These are phyloP conservation scores for Kalmanozyma brasiliensis DNA, from an alignment of 1,284 basidiomycete species.

Conservation along the genomic window DNA sequence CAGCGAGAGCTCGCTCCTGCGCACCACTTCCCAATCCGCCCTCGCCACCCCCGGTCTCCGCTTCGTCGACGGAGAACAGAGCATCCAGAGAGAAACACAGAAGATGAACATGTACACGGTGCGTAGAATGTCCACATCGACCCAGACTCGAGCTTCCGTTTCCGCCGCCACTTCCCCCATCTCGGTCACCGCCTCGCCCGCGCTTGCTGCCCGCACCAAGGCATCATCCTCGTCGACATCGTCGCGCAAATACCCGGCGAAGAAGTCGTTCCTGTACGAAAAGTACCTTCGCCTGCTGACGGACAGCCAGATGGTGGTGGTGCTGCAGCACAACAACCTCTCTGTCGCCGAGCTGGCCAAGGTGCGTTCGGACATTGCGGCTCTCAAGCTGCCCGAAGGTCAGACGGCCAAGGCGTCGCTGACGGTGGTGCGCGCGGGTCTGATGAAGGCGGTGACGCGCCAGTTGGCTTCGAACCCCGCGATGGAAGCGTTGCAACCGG, in stretches of 20 bases:
- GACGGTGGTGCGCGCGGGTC: constrained; percentile 50
- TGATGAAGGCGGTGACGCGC: constrained; percentile 43
- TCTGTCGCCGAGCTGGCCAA: constrained; percentile 52
- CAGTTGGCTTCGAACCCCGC: constrained; percentile 18
- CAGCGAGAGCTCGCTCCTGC: constrained; percentile 43
- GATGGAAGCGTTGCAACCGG: constrained; percentile 34
- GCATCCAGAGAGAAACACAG: constrained; percentile 53
- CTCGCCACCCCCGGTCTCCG: constrained; percentile 53
- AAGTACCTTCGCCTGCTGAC: constrained; percentile 55
- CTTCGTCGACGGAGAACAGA: constrained; percentile 51
- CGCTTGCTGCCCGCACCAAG: too few species aligned
- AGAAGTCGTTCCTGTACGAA: constrained; percentile 58
- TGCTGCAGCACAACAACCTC: constrained; percentile 62
- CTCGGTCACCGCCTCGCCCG: constrained; percentile 8
- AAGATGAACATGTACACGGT: constrained; percentile 67
- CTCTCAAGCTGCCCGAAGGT: constrained; percentile 43
- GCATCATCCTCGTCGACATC: constrained; percentile 4
- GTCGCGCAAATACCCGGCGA: constrained; percentile 37
- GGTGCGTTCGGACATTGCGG: constrained; percentile 50
- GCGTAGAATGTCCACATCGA: constrained; percentile 49
- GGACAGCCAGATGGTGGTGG: constrained; percentile 49
- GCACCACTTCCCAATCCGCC: constrained; percentile 47
- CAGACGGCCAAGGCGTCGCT: constrained; percentile 34
- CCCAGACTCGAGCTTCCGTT: constrained; percentile 25
- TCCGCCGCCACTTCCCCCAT: constrained; percentile 10